phyloP scores from a whole-genome alignment of 768 basidiomycete genomes.

The Brasilioporus rufonigricans region DNA sequence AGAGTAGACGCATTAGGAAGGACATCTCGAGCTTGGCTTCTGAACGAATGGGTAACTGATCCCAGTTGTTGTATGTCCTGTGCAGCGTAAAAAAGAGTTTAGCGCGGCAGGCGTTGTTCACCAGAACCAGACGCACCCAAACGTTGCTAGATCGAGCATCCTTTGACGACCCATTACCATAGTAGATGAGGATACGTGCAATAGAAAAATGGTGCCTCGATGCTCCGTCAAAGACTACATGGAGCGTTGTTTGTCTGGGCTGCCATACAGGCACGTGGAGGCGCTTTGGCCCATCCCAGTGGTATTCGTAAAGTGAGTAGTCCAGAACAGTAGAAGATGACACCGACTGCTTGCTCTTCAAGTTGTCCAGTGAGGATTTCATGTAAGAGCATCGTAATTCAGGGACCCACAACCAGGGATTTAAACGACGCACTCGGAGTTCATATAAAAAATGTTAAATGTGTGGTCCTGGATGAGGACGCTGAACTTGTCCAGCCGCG shows the following conservation, averaged over 20 bases:
- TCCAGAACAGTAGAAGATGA: slow-evolving; percentile 4
- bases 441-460: not conserved
- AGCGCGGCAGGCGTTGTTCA: not conserved
- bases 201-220: slow-evolving; percentile 22
- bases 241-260: slow-evolving; percentile 22
- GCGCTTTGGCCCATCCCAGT: slow-evolving; percentile 26
- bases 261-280: slow-evolving; percentile 21
- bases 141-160: slow-evolving; percentile 9
- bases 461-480: too few relatives aligned
- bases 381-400: slow-evolving; percentile 12
- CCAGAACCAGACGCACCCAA: slow-evolving; percentile 26
- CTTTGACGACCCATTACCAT: slow-evolving; percentile 1
- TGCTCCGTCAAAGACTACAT: slow-evolving; percentile 21
- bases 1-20: slow-evolving; percentile 15
- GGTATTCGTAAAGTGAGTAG: slow-evolving; percentile 17
- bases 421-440: not conserved
- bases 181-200: slow-evolving; percentile 22
- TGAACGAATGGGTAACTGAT: slow-evolving; percentile 6
- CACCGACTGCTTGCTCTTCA: slow-evolving; percentile 10
- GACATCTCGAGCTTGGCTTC: not conserved
- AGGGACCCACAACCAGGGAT: not conserved
- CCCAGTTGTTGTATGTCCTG: slow-evolving; percentile 21
- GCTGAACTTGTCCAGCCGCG: too few relatives aligned
- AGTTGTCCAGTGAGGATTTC: slow-evolving; percentile 23
- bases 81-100: not conserved